Percentiles rank a stretch among this genome's conserved stretches.
These are phyloP conservation scores for Saururus chinensis DNA, from an alignment of 164 flowering plant species.

Conservation along the genomic window DNA sequence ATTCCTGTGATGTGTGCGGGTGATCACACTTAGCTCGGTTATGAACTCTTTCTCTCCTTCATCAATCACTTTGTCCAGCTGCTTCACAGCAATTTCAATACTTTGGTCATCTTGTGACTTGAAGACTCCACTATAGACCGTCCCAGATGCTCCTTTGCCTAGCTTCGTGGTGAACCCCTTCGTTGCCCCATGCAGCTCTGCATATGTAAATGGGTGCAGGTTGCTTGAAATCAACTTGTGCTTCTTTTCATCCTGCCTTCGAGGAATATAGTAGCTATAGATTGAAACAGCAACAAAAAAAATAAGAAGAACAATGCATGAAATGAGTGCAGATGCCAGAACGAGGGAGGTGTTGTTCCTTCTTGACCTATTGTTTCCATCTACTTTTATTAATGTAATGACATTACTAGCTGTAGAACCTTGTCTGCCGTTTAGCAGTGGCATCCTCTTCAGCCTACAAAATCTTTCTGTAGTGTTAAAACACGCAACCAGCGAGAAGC, in stretches of 20 bases:
- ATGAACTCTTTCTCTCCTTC: conserved; percentile 19
- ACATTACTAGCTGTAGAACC: conserved; percentile 5
- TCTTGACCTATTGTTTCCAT: not conserved
- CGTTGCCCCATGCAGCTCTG: conserved; percentile 21
- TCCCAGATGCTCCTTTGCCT: conserved; percentile 21
- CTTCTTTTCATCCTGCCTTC: not conserved
- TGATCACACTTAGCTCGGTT: conserved; percentile 22
- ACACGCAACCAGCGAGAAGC: conserved; percentile 13
- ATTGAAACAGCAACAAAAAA: not conserved
- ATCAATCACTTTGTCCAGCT: conserved; percentile 16
- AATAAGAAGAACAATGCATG: not conserved
- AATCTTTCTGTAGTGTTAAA: conserved; percentile 2
- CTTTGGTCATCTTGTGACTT: conserved; percentile 3
- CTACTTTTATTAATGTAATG: conserved; percentile 14
- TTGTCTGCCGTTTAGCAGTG: conserved; percentile 14
- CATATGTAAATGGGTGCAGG: conserved; percentile 15
- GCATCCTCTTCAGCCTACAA: conserved; percentile 15
- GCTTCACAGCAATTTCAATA: conserved; percentile 20
- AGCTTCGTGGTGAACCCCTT: conserved; percentile 14
- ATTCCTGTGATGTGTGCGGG: conserved; percentile 22
- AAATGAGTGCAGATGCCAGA: conserved; percentile 3
- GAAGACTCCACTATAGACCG: conserved; percentile 18
- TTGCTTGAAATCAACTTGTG: conserved; percentile 1
- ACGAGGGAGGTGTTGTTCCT: not conserved
- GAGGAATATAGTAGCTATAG: not conserved